Base-by-base conservation (phyloP, 225 moss, liverwort and hornwort species). In the Pseudisothecium myosuroides region DNA sequence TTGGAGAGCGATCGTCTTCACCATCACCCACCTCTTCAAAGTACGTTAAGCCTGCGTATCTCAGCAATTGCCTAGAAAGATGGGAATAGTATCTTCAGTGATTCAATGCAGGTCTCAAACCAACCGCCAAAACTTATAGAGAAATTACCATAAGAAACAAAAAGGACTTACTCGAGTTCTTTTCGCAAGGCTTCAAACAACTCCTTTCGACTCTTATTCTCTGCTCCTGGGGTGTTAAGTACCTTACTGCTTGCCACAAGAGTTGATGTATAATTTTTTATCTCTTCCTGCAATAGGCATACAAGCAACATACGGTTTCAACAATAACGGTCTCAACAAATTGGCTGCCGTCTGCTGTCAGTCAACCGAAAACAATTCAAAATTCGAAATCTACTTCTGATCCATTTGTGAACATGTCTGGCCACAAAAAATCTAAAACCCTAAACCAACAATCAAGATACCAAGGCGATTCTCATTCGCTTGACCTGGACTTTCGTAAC, bases 171-270 rank as follows among this genome's bases (percentile, higher is more conserved):
- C 96, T 95, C 95, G 65, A 96, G 93, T 90, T 96, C 96, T 89
- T 94, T 94, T 80, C 96, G 95, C 89, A 96, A 90, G 77, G 95
- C 95, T 90, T 96, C 96, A 85, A 96, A 95, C n/a, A 95, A 93
- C 89, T 95, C 94, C 90, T 92, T 93, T 83, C 94, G 95, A 86
- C 93, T 94, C 91, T 95, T 96, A 36, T 90, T 93, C 91, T 96
- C 95, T 39, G 93, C 95, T 87, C 92, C 96, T 82, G 95, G 91
- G 61, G 94, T 95, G 47, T 94, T 95, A 20, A 96, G 92, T 76
- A 95, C 95, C 87, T 94, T 93, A 91, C 96, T 96, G 58, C 93
- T 88, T 75, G 94, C 94, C 83, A 96, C 96, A 87, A 94, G 91
- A 77, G 91, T 91, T 89, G 94, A 94, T 58, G 95, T 96, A 56